Evolutionary conservation across 306 rosid species (phyloP).

Genomic region (Ochetophila trinervis): DNA sequence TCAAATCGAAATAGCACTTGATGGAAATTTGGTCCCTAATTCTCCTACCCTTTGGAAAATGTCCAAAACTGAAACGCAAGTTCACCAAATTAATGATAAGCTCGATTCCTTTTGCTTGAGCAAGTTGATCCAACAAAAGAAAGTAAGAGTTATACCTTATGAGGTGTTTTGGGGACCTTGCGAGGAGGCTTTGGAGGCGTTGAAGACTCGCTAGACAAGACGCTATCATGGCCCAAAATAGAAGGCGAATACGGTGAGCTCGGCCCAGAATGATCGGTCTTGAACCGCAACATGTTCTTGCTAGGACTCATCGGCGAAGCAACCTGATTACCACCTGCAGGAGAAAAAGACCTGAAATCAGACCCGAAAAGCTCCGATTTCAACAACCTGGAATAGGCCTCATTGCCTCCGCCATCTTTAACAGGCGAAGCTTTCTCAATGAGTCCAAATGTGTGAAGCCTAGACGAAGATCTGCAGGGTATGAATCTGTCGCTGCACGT

Average conservation of each 20-base stretch:
- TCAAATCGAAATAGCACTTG: neutral
- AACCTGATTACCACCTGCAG: slow-evolving; percentile 47
- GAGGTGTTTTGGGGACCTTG: slow-evolving; percentile 96
- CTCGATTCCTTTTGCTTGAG: too few species aligned
- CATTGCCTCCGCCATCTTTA: slow-evolving; percentile 75
- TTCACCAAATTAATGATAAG: neutral
- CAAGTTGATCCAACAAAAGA: too few species aligned
- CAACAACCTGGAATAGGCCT: slow-evolving; percentile 68
- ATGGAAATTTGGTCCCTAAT: neutral
- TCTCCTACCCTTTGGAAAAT: too few species aligned
- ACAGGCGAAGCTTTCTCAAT: slow-evolving; percentile 74
- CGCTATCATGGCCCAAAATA: slow-evolving; percentile 46
- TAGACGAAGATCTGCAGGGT: slow-evolving; percentile 88
- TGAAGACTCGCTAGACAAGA: slow-evolving; percentile 46
- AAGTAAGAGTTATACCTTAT: slow-evolving; percentile 47
- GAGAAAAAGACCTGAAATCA: slow-evolving; percentile 78
- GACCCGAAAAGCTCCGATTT: slow-evolving; percentile 87
- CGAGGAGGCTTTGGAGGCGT: slow-evolving; percentile 97
- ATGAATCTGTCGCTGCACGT: slow-evolving; percentile 93
- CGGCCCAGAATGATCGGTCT: slow-evolving; percentile 69
- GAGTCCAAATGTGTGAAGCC: slow-evolving; percentile 88
- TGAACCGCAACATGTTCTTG: slow-evolving; percentile 88
- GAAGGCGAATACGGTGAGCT: slow-evolving; percentile 86
- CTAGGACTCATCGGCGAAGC: slow-evolving; percentile 75
- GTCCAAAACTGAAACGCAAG: too few species aligned